phyloP scores from a whole-genome alignment of 495 filamentous ascomycete species.

The Parachaetomium inaequale region DNA sequence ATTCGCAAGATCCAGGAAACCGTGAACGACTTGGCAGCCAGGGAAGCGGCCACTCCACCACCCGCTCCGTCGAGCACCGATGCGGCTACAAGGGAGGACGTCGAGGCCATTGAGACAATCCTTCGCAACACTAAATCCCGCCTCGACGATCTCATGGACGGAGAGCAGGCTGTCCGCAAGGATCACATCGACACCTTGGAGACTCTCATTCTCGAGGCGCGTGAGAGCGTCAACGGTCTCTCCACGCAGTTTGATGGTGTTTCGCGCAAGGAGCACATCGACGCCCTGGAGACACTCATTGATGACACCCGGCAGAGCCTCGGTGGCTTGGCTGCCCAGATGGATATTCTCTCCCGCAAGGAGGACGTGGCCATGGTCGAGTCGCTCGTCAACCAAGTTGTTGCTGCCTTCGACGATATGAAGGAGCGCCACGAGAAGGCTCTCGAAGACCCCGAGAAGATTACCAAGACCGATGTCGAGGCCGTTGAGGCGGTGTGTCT shows the following conservation, averaged over 20 bases:
- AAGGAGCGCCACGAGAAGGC: conserved; percentile 63
- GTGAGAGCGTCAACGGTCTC: conserved; percentile 62
- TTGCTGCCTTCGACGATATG: conserved; percentile 69
- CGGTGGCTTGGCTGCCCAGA: conserved; percentile 51
- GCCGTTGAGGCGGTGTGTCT: conserved; percentile 71
- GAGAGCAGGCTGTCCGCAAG: conserved; percentile 59
- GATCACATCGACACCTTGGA: conserved; percentile 76
- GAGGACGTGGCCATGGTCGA: conserved; percentile 75
- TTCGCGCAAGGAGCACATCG: conserved; percentile 67
- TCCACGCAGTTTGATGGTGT: conserved; percentile 56
- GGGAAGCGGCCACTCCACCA: conserved; percentile 25
- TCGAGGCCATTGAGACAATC: conserved; percentile 82
- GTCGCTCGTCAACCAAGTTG: conserved; percentile 69
- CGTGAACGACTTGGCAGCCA: conserved; percentile 29
- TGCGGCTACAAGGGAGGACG: conserved; percentile 65
- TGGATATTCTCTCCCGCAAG: conserved; percentile 65
- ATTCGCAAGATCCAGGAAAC: conserved; percentile 37
- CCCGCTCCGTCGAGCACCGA: conserved; percentile 33
- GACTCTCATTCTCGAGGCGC: conserved; percentile 63
- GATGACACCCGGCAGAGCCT: conserved; percentile 66
- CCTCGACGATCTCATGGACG: conserved; percentile 71
- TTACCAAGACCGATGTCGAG: conserved; percentile 75
- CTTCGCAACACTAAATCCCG: conserved; percentile 79
- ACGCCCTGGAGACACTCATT: conserved; percentile 63
- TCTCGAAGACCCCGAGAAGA: conserved; percentile 58